A percentile compares a stretch with the other conserved stretches of the same genome.
phyloP scores from a whole-genome alignment of 805 yeast species.

The Saccharomycopsis fibuligera region DNA sequence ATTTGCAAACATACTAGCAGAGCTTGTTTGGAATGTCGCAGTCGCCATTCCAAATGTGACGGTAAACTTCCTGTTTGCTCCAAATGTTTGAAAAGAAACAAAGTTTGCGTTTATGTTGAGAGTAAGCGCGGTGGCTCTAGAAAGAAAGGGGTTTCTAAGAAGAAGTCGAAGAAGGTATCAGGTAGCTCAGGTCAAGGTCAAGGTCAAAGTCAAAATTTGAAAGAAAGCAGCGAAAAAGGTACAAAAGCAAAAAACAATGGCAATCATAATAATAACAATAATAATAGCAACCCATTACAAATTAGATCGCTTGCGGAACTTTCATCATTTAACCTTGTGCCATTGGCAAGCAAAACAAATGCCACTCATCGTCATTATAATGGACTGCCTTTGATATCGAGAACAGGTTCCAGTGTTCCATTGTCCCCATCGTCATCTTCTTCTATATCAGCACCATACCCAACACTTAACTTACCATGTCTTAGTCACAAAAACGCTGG shows the following conservation, averaged over 20 bases:
- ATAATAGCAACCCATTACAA: background rate
- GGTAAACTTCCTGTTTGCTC: conserved; percentile 41
- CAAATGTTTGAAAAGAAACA: conserved; percentile 32
- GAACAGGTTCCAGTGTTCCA: too few species aligned
- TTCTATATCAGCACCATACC: too few species aligned
- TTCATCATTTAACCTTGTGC: background rate
- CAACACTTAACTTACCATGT: too few species aligned
- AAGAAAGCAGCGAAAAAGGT: too few species aligned
- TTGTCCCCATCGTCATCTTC: too few species aligned
- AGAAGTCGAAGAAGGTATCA: conserved; percentile 2
- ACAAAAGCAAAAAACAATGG: too few species aligned
- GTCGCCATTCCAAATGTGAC: conserved; percentile 45
- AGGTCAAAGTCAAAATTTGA: background rate
- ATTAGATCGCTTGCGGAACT: background rate
- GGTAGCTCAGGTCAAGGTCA: background rate
- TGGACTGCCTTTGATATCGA: too few species aligned
- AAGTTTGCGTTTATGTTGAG: conserved; percentile 42
- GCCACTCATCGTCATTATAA: too few species aligned
- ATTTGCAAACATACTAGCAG: conserved; percentile 36
- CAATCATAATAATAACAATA: too few species aligned
- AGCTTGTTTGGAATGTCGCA: conserved; percentile 48
- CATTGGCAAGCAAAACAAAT: background rate
- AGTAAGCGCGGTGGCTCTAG: conserved; percentile 50
- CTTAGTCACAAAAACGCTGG: too few species aligned
- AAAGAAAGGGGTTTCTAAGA: conserved; percentile 39